Conservation (phyloP, 2,329 filamentous ascomycete genomes). For the Nectriaceae sp. region DNA sequence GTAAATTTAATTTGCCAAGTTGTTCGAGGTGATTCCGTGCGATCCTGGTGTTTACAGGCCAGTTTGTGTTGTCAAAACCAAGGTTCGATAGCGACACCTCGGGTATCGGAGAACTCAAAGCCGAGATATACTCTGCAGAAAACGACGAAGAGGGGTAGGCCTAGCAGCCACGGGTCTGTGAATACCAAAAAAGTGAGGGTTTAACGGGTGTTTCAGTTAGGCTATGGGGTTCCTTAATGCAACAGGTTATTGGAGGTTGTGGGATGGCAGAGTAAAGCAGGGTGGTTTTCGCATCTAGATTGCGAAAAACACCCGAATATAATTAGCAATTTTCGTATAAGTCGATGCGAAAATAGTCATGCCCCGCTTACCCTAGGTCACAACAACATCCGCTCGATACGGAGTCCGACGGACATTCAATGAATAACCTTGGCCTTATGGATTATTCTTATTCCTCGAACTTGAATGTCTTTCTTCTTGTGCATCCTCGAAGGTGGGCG, state of each 20-base stretch:
- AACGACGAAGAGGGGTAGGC: conserved; percentile 6
- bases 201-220: background rate
- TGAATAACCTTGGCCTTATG: too few relatives aligned
- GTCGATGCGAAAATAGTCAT: too few relatives aligned
- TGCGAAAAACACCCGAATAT: background rate
- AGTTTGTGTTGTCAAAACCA: conserved; percentile 7
- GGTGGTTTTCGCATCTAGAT: background rate
- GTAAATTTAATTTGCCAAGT: background rate
- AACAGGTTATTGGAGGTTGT: background rate
- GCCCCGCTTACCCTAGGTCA: too few relatives aligned
- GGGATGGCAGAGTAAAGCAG: background rate
- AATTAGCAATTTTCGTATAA: too few relatives aligned
- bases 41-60: background rate
- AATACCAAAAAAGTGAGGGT: background rate
- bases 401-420: too few relatives aligned
- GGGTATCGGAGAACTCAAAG: conserved; percentile 19
- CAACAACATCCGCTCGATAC: too few relatives aligned
- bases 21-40: background rate
- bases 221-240: background rate
- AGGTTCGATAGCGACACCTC: conserved; percentile 10
- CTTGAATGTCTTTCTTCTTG: too few relatives aligned
- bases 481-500: too few relatives aligned
- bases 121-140: conserved; percentile 22
- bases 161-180: background rate
- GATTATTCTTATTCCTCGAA: too few relatives aligned